phyloP scores from a whole-genome alignment of 1,139 yeast genomes.

The Blastobotrys serpentis region DNA sequence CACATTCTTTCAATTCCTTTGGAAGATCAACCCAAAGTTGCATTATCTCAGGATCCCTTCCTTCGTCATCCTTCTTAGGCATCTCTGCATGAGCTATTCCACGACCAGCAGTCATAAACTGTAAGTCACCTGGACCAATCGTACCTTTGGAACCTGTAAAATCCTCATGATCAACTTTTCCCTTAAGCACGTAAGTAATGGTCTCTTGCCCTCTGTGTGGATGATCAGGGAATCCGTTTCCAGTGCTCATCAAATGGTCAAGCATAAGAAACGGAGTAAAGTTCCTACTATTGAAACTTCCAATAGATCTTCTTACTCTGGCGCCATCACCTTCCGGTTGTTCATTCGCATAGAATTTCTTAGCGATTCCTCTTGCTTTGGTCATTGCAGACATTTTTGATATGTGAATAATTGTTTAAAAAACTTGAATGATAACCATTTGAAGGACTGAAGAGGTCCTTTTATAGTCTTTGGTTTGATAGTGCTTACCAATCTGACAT shows the following conservation, averaged over 20 bases:
- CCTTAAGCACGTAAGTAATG: constrained; percentile 68
- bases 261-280: constrained; percentile 83
- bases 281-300: constrained; percentile 62
- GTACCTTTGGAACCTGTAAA: constrained; percentile 83
- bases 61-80: constrained; percentile 67
- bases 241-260: constrained; percentile 62
- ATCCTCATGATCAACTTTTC: constrained; percentile 87
- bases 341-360: constrained; percentile 63
- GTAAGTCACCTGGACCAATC: constrained; percentile 80
- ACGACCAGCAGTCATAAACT: constrained; percentile 92
- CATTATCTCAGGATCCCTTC: constrained; percentile 56
- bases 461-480: background rate
- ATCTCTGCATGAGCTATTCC: constrained; percentile 87
- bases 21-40: constrained; percentile 95
- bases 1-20: constrained; percentile 58
- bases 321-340: constrained; percentile 91
- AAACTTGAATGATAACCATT: background rate
- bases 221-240: constrained; percentile 83
- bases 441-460: background rate
- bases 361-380: constrained; percentile 53
- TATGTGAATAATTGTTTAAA: too few relatives aligned
- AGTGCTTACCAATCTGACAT: background rate
- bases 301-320: constrained; percentile 76
- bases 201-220: constrained; percentile 95
- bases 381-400: background rate